Conservation (phyloP, 2,329 filamentous ascomycete genomes). For the Apiospora malaysiana region DNA sequence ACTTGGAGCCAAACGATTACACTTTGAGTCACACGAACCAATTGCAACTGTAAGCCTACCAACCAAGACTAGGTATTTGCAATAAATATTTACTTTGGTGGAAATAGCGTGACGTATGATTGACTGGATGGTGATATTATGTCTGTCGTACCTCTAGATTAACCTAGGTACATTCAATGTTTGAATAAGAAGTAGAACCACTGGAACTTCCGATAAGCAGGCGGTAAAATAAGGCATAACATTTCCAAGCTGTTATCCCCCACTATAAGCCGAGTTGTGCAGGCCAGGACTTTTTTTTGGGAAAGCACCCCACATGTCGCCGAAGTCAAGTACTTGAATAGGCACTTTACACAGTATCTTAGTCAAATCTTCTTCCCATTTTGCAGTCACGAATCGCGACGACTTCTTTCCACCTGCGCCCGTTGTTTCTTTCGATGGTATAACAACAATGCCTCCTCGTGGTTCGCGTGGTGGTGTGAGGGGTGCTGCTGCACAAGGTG, state of each 20-base stretch:
- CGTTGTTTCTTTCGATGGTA: conserved; percentile 21
- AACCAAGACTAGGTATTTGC: too few species aligned
- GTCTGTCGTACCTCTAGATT: neutral
- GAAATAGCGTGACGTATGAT: neutral
- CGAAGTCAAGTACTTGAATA: neutral
- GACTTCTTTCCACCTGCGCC: neutral
- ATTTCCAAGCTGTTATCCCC: conserved; percentile 5
- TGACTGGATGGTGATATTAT: neutral
- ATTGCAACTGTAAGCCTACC: too few species aligned
- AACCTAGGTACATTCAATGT: neutral
- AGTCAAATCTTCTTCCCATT: neutral
- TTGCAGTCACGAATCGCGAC: neutral
- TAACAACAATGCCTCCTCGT: conserved; percentile 26
- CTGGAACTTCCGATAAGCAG: neutral
- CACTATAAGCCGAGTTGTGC: neutral
- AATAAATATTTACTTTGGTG: neutral
- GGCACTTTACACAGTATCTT: neutral
- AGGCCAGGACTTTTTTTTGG: conserved; percentile 14
- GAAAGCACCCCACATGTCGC: conserved; percentile 10
- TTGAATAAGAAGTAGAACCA: neutral
- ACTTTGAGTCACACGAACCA: too few species aligned
- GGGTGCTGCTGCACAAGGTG: conserved; percentile 24
- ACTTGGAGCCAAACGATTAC: too few species aligned
- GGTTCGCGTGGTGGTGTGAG: conserved; percentile 25
- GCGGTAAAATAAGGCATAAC: conserved; percentile 8